These are phyloP conservation scores for Euphorbia lathyris DNA, from an alignment of 345 rosid genomes.

Conservation along the genomic window DNA sequence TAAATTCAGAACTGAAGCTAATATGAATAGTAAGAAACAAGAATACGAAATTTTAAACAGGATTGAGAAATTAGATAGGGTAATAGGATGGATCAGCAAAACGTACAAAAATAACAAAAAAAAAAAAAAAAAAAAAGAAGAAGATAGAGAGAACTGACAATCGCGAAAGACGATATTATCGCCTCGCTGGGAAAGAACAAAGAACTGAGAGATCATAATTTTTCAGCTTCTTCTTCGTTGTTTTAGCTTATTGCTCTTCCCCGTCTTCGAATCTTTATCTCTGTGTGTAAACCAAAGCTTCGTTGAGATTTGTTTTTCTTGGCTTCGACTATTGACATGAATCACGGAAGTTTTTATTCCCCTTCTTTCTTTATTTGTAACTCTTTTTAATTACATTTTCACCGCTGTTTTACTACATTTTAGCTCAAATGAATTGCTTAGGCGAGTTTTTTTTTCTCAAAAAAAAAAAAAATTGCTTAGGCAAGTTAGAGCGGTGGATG, in stretches of 20 bases:
- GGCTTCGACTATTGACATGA: too few species aligned
- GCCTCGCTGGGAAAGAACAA: conserved; percentile 96
- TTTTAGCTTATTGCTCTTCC: background rate
- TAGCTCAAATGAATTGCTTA: too few species aligned
- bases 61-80: background rate
- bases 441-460: too few species aligned
- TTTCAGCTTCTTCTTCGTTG: conserved; percentile 1
- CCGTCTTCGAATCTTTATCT: background rate
- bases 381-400: background rate
- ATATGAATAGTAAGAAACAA: background rate
- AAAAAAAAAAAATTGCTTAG: too few species aligned
- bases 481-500: too few species aligned
- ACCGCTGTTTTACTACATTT: background rate
- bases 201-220: conserved; percentile 93
- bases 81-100: conserved; percentile 12
- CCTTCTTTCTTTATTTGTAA: background rate
- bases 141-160: conserved; percentile 46
- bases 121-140: background rate
- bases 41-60: background rate
- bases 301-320: too few species aligned
- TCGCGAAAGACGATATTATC: conserved; percentile 97
- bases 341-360: too few species aligned
- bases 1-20: background rate
- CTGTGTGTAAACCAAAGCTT: background rate
- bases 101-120: background rate